Base-by-base conservation (phyloP, 345 rosid species). In the Barbarea vulgaris region DNA sequence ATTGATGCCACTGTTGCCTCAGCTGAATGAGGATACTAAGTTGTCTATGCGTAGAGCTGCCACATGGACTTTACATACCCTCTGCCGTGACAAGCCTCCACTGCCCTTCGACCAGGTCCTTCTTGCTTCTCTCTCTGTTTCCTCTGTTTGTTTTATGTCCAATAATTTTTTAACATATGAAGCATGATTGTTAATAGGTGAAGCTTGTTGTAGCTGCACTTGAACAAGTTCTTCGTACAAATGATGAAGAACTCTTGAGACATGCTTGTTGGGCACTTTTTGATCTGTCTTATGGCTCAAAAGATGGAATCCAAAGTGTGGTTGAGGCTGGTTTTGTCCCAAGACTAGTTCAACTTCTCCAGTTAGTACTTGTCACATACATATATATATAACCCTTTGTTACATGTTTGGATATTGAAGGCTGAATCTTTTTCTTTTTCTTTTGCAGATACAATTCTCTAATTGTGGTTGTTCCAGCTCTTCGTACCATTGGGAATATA, bases 81-180 rank as follows among this genome's bases (percentile, higher is more conserved):
- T 55, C 34, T 53, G 10, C n/a, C 3, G 3, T 28, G 36, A 3
- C 37, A 4, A 8, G 6, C 60, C 60, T 55, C 6, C 3, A 2
- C 37, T 11, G 6, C 10, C 19, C 18, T 55, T 55, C 1, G 22
- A 30, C 13, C 37, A 55, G 61, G 61, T 55, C 13, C n/a, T 55
- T 55, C 6, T 55, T 55, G 9, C 37, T 55, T 55, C 37, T 55
- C 59, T 54, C 37, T 55, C 61, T 55, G 36, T 28, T 55, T 55
- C 13, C 60, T 55, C 11, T 28, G 37, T 55, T 28, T 28, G 1
- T n/a, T 55, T 13, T 25, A 53, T 14, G 17, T 52, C 17, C 57
- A 22, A 25, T 25, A 15, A n/a, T n/a, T 21, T 55, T 55, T 39
- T 25, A 55, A 30, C 61, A 28, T 55, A 15, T 55, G 37, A 8